Evolutionary conservation across 2,329 filamentous ascomycete species (phyloP).

Genomic region (Trichoderma breve): DNA sequence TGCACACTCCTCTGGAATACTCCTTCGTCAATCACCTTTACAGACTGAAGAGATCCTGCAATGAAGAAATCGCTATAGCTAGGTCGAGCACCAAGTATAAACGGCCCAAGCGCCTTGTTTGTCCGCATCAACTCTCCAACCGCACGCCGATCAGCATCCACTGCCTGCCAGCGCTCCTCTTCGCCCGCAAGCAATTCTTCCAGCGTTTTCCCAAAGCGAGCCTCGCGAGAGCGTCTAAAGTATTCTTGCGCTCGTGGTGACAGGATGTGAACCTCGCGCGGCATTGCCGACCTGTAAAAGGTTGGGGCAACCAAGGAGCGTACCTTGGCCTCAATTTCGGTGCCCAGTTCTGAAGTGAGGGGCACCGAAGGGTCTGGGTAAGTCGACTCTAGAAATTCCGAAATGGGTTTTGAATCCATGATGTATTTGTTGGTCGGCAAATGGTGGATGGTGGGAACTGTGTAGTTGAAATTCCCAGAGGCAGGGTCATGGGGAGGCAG

Average conservation of each 20-base stretch:
- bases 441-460: slow-evolving; percentile 3
- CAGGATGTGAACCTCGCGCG: not conserved
- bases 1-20: not conserved
- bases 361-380: not conserved
- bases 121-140: slow-evolving; percentile 1
- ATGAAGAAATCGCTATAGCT: not conserved
- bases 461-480: not conserved
- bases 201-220: not conserved
- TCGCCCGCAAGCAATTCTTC: slow-evolving; percentile 2
- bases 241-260: slow-evolving; percentile 3
- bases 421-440: slow-evolving; percentile 1
- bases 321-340: not conserved
- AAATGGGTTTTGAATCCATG: slow-evolving; percentile 5
- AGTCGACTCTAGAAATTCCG: not conserved
- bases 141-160: not conserved
- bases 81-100: not conserved
- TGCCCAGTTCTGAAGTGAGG: slow-evolving; percentile 4
- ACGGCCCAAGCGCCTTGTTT: not conserved
- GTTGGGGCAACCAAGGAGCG: not conserved
- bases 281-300: not conserved
- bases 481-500: not conserved
- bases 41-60: slow-evolving; percentile 4
- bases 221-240: not conserved
- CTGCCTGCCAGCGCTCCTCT: not conserved
- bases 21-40: not conserved